A percentile compares a stretch with the other conserved stretches of the same genome.
Conservation (phyloP, 2,329 filamentous ascomycete genomes). For the Claviceps capensis region DNA sequence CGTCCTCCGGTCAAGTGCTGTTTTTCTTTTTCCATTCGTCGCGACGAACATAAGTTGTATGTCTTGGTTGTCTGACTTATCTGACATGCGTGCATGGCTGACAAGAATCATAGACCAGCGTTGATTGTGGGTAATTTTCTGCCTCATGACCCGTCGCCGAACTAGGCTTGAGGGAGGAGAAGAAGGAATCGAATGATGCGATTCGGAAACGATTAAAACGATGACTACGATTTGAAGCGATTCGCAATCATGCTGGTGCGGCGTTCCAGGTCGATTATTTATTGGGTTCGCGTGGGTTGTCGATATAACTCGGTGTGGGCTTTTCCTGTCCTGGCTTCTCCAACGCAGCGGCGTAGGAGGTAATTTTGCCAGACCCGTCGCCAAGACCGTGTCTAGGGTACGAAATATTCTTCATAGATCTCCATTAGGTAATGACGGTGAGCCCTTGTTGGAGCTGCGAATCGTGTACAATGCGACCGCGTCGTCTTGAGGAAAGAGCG, state of each 20-base stretch:
- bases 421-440: background rate
- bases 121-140: constrained; percentile 95
- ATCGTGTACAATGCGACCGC: background rate
- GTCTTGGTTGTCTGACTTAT: constrained; percentile 20
- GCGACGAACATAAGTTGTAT: constrained; percentile 94
- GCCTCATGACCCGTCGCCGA: constrained; percentile 53
- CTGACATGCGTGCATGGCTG: background rate
- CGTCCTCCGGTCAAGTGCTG: constrained; percentile 77
- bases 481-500: background rate
- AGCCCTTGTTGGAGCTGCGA: background rate
- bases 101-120: constrained; percentile 50
- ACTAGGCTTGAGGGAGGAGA: background rate
- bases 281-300: background rate
- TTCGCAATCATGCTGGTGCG: background rate
- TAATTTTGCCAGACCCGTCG: background rate
- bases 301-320: background rate
- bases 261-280: background rate
- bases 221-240: background rate
- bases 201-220: too few relatives aligned
- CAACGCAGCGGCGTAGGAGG: background rate
- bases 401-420: background rate
- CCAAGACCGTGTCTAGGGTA: background rate
- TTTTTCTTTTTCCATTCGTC: constrained; percentile 92
- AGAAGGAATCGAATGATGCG: background rate
- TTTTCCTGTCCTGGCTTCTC: background rate